Base-by-base conservation (phyloP, 257 asterid genomes). In the Mitragyna speciosa region DNA sequence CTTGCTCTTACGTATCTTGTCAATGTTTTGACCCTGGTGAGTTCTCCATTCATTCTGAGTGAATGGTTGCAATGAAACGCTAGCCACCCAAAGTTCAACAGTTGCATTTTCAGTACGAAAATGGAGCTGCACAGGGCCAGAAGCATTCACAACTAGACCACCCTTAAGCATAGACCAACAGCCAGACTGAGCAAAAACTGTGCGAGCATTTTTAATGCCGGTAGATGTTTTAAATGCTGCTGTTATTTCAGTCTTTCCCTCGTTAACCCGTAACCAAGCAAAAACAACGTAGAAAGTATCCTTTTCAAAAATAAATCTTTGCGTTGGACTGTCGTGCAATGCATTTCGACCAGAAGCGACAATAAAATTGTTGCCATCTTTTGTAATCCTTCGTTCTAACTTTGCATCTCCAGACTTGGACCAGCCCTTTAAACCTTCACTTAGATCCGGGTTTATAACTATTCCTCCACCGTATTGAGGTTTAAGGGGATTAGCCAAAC, bases 101-200 rank as follows among this genome's bases (percentile, higher is more conserved):
- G 80, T 47, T 10, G 91, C 58, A 63, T 84, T 76, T 22, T 87
- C 73, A 76, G 79, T 22, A 14, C 58, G 58, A 78, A 93, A 88
- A 70, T 76, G 84, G 19, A 93, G 91, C 0, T 83, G 28, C 0
- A 85, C 87, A 7, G 83, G 87, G 22, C 87, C 91, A 7, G 94
- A 83, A 69, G 63, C 58, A 65, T 84, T 84, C 11, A 80, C 88
- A 20, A 81, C 74, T 1, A 91, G 7, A 19, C 97, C 93, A 49
- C 97, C 94, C 80, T 90, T 92, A 14, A 90, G 87, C 92, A 90
- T 87, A 26, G 92, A 85, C 94, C 94, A 91, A 41, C 94, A 91
- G 65, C 81, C 84, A 9, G 81, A 71, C 48, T n/a, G 73, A 17
- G 93, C 96, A 39, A 82, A 70, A 5, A 77, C 85, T 89, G 89